Percentiles rank a stretch among this genome's conserved stretches.
These are phyloP conservation scores for Leptographium galeiforme DNA, from an alignment of 2,329 filamentous ascomycete genomes.

Conservation along the genomic window DNA sequence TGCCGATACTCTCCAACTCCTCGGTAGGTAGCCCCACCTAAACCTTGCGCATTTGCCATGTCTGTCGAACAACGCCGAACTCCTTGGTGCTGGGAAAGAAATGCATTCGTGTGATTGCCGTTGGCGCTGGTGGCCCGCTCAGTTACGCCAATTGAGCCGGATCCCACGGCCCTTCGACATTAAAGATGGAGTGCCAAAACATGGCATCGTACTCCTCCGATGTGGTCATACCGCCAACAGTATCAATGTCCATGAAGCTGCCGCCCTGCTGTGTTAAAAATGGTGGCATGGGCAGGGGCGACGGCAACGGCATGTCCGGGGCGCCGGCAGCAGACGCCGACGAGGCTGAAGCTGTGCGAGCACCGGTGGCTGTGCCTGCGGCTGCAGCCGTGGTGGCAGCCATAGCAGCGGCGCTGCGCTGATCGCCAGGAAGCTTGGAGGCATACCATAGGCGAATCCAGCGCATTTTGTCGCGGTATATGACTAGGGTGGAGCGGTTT, in stretches of 20 bases:
- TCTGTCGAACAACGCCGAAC: too few relatives aligned
- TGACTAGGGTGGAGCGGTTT: conserved; percentile 15
- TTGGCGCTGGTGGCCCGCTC: too few relatives aligned
- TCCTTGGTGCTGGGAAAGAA: too few relatives aligned
- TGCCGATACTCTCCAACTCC: too few relatives aligned
- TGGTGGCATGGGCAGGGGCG: not conserved
- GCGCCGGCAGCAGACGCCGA: not conserved
- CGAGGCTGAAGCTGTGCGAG: not conserved
- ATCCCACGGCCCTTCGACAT: conserved; percentile 2
- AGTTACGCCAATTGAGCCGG: not conserved
- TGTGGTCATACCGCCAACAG: not conserved
- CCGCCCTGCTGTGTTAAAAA: not conserved
- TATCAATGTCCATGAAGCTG: conserved; percentile 7
- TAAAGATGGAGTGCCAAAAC: conserved; percentile 3
- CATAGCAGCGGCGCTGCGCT: not conserved
- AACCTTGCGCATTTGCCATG: too few relatives aligned
- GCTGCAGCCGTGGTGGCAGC: not conserved
- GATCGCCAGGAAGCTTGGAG: conserved; percentile 4
- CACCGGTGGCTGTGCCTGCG: not conserved
- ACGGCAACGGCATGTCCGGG: not conserved
- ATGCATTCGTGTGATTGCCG: too few relatives aligned
- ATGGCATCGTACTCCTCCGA: conserved; percentile 5
- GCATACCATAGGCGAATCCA: conserved; percentile 28
- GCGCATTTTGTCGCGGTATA: conserved; percentile 21
- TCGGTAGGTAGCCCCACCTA: too few relatives aligned